Evolutionary conservation across 176 grass and related monocot species (phyloP).

Genomic region (Elaeis guineensis): DNA sequence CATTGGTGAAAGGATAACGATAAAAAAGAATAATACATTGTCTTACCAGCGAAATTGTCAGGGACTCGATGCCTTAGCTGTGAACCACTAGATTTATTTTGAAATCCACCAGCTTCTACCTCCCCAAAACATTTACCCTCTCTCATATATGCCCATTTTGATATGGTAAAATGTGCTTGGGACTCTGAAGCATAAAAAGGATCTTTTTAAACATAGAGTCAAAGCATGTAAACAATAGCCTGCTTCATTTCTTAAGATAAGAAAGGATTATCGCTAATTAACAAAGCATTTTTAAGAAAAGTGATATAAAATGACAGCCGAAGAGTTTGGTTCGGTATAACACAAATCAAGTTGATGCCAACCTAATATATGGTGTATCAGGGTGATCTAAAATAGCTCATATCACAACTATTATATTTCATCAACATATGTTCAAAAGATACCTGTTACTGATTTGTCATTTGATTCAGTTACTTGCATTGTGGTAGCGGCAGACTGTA

Average conservation of each 20-base stretch:
- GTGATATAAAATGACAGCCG: too few species aligned
- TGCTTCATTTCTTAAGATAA: too few species aligned
- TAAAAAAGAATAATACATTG: constrained; percentile 14
- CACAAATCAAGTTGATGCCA: too few species aligned
- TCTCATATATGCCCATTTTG: constrained; percentile 40
- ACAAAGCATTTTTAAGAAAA: too few species aligned
- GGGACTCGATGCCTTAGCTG: constrained; percentile 57
- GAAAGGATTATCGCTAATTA: too few species aligned
- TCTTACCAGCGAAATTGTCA: constrained; percentile 30
- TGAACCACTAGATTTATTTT: constrained; percentile 18
- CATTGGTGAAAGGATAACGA: neutral
- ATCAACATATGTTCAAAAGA: neutral
- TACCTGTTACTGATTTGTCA: constrained; percentile 39
- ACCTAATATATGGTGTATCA: too few species aligned
- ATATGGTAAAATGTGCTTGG: constrained; percentile 45
- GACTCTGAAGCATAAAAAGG: constrained; percentile 33
- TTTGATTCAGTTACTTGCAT: constrained; percentile 40
- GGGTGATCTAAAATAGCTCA: too few species aligned
- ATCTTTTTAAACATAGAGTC: neutral
- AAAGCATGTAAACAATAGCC: too few species aligned
- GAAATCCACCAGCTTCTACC: neutral
- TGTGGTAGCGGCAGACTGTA: constrained; percentile 70
- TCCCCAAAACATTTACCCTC: constrained; percentile 30
- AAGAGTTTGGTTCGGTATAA: too few species aligned
- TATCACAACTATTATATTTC: too few species aligned